Evolutionary conservation across 1,139 yeast species (phyloP).

Genomic region (Taphrina pruni): DNA sequence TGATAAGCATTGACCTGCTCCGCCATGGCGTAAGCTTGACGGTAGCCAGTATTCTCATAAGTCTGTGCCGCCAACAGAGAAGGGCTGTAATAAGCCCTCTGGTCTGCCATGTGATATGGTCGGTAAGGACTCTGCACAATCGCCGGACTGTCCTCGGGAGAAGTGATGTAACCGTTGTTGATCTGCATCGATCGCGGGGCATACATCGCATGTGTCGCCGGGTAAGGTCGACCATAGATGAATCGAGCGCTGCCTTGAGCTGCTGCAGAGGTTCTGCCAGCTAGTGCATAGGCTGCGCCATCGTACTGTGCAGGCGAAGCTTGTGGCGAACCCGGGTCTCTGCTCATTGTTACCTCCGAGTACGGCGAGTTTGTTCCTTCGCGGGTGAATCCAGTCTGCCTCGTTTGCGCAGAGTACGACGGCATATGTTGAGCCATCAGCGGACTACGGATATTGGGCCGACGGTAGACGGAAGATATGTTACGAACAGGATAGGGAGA

Average conservation of each 20-base stretch:
- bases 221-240: conserved; percentile 2
- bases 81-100: neutral
- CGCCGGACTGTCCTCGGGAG: neutral
- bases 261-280: neutral
- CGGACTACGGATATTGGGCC: conserved; percentile 7
- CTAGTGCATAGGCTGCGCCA: neutral
- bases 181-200: neutral
- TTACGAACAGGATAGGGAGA: neutral
- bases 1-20: conserved; percentile 9
- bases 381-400: neutral
- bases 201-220: conserved; percentile 1
- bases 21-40: neutral
- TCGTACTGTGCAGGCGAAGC: neutral
- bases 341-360: neutral
- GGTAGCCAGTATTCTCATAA: neutral
- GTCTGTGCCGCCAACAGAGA: conserved; percentile 1
- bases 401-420: neutral
- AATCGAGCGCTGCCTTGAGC: conserved; percentile 3
- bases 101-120: conserved; percentile 2
- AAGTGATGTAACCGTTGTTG: neutral
- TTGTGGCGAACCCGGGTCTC: neutral
- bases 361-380: conserved; percentile 5
- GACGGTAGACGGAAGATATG: neutral
- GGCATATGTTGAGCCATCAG: neutral
- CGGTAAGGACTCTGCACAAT: conserved; percentile 10